phyloP scores from a whole-genome alignment of 2,329 filamentous ascomycete genomes.

The Alternaria tenuissima region DNA sequence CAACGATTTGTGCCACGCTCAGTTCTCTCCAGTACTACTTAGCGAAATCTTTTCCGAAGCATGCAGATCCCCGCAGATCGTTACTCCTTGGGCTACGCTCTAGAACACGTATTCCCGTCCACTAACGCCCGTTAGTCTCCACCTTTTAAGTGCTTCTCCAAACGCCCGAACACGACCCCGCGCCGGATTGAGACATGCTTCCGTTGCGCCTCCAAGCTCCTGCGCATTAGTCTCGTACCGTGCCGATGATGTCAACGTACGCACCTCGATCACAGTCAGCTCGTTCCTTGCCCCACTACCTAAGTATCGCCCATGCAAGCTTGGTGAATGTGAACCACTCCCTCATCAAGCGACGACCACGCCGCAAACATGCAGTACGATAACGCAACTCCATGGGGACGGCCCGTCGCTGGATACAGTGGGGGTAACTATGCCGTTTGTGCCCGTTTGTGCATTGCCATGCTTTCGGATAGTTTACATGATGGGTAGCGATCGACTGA shows the following conservation, averaged over 20 bases:
- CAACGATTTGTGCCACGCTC: not conserved
- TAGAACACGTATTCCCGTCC: not conserved
- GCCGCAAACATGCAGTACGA: not conserved
- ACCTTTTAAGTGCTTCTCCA: not conserved
- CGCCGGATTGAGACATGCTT: not conserved
- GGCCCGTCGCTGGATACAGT: conserved; percentile 7
- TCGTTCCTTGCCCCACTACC: not conserved
- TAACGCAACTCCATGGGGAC: not conserved
- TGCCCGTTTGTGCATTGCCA: not conserved
- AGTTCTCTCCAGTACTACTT: not conserved
- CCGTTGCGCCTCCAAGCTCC: not conserved
- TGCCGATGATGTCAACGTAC: not conserved
- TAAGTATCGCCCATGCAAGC: not conserved
- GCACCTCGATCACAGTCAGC: not conserved
- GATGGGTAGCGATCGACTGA: not conserved
- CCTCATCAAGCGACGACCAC: not conserved
- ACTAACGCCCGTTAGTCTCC: conserved; percentile 1
- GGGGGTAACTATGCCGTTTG: not conserved
- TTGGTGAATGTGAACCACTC: not conserved
- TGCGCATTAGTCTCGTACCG: not conserved
- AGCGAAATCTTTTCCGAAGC: not conserved
- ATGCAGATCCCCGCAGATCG: not conserved
- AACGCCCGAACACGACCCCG: conserved; percentile 1
- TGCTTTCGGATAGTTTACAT: not conserved
- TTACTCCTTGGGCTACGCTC: not conserved